Base-by-base conservation (phyloP, 1,284 basidiomycete species). In the Ustilago loliicola region DNA sequence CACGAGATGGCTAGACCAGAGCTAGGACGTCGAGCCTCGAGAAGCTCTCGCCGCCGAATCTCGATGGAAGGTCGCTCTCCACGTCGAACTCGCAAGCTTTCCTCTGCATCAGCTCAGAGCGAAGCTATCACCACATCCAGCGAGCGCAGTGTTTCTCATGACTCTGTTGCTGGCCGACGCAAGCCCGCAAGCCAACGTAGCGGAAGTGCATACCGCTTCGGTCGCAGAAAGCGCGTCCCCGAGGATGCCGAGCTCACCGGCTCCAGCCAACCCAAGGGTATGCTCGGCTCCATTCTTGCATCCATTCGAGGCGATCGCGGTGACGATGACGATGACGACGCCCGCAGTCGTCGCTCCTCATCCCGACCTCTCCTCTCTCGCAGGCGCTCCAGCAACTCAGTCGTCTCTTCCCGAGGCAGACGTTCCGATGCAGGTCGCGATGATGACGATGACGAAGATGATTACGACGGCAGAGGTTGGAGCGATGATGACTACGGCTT, bases 231-330 rank as follows among this genome's bases (percentile, higher is more conserved):
- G 53, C 65, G 69, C 32, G 36, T 65, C 1, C 58, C 64, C 8
- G 66, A 72, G 21, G 74, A 79, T 47, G 73, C 71, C 13, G 79
- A 70, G 13, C 53, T 61, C 36, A 66, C 59, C 27, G 70, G 64
- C 0, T 61, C 70, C 6, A 69, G 65, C 21, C 71, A 75, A 54
- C 70, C 72, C 2, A 80, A 80, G 45, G 80, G 82, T 17, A 71
- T 86, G 66, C 75, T 86, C 34, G 80, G 83, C 34, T 82, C 82
- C 23, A 65, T 86, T 34, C 76, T 86, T 19, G 81, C 84, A 23
- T 73, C 80, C n/a, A 65, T 83, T 27, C 78, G 81, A 15, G 75
- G 78, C 56, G 83, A 81, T 19, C 53, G 65, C 8, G 73, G 34
- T 23, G 79, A 83, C 17, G 76, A 79, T 38, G 75, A 77, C 34